A percentile compares a stretch with the other conserved stretches of the same genome.
phyloP scores from a whole-genome alignment of 2,329 filamentous ascomycete genomes.

The Pseudopithomyces chartarum region DNA sequence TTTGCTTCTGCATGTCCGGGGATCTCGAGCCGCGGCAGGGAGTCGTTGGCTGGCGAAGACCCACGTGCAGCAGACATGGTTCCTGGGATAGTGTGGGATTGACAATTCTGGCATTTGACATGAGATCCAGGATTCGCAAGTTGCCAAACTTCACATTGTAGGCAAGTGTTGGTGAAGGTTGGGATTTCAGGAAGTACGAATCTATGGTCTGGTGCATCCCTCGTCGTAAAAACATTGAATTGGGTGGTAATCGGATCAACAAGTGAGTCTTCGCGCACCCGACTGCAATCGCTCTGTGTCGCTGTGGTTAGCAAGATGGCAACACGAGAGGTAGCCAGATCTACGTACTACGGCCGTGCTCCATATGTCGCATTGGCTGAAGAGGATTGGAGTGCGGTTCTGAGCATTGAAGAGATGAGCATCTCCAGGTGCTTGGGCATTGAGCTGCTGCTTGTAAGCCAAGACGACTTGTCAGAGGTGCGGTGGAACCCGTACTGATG shows the following conservation, averaged over 20 bases:
- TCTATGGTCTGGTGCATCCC: constrained; percentile 12
- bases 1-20: constrained; percentile 8
- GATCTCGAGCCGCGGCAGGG: constrained; percentile 15
- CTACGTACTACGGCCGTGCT: constrained; percentile 15
- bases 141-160: constrained; percentile 31
- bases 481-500: constrained; percentile 7
- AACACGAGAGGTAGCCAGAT: background rate
- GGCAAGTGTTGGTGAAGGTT: constrained; percentile 15
- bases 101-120: constrained; percentile 29
- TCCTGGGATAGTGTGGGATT: constrained; percentile 7
- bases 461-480: background rate
- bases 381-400: constrained; percentile 1
- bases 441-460: constrained; percentile 17
- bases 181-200: constrained; percentile 14
- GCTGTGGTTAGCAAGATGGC: background rate
- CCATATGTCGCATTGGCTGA: constrained; percentile 12
- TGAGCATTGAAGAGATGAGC: background rate
- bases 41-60: background rate
- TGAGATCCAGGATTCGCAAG: constrained; percentile 27
- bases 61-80: background rate
- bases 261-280: constrained; percentile 10
- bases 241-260: constrained; percentile 25
- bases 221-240: constrained; percentile 28
- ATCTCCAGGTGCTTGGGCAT: constrained; percentile 5
- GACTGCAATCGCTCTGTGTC: constrained; percentile 9